Evolutionary conservation across 2,329 filamentous ascomycete species (phyloP).

Genomic region (Emmonsiellopsis sp.): DNA sequence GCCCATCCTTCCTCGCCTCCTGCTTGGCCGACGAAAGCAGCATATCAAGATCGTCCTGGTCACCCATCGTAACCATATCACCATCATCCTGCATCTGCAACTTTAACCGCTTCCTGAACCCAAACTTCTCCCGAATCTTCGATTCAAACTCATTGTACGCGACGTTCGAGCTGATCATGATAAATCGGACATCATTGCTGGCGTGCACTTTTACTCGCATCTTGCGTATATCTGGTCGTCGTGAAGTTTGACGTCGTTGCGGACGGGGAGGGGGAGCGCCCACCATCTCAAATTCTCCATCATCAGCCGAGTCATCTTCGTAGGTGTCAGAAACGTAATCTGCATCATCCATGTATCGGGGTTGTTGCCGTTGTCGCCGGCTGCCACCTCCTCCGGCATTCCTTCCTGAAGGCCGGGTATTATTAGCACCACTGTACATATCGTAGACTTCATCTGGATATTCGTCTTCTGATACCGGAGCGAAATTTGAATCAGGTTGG

Average conservation of each 20-base stretch:
- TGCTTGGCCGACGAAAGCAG: constrained; percentile 62
- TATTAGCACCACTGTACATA: constrained; percentile 52
- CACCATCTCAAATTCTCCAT: constrained; percentile 73
- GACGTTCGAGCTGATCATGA: constrained; percentile 68
- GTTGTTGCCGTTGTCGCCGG: constrained; percentile 38
- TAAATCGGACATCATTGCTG: constrained; percentile 78
- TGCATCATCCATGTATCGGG: constrained; percentile 69
- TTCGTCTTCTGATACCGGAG: constrained; percentile 19
- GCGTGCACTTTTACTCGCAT: constrained; percentile 87
- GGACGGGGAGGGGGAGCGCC: constrained; percentile 37
- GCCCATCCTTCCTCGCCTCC: constrained; percentile 60
- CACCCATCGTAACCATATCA: constrained; percentile 94
- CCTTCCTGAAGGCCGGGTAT: constrained; percentile 26
- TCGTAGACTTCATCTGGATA: constrained; percentile 49
- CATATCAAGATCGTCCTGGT: constrained; percentile 93
- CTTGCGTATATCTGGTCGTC: constrained; percentile 59
- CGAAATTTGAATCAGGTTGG: constrained; percentile 23
- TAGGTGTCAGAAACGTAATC: constrained; percentile 63
- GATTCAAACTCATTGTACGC: constrained; percentile 70
- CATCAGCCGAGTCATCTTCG: constrained; percentile 61
- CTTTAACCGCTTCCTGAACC: constrained; percentile 50
- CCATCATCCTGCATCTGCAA: constrained; percentile 89
- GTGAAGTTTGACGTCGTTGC: constrained; percentile 23
- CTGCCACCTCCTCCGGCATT: constrained; percentile 29
- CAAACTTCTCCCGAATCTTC: constrained; percentile 80